Conservation (phyloP, 352 stramenopile species). For the Phytophthora sansomeana region DNA sequence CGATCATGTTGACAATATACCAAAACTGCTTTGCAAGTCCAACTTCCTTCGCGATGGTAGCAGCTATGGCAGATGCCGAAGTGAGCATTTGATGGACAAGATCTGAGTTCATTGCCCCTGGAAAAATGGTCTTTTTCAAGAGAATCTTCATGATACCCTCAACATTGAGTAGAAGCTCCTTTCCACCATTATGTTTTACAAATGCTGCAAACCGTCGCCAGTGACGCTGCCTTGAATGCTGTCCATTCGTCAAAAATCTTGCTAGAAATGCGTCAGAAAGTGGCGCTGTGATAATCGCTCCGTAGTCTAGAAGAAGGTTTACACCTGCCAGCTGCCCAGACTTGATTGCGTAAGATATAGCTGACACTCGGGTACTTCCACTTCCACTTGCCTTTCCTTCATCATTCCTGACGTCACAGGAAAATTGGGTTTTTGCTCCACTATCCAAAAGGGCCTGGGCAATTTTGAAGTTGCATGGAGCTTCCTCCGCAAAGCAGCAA, state of each 20-base stretch:
- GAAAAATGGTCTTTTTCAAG: slow-evolving; percentile 41
- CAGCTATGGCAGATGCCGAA: slow-evolving; percentile 43
- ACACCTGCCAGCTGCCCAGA: slow-evolving; percentile 44
- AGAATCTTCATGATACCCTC: slow-evolving; percentile 55
- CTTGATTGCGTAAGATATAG: slow-evolving; percentile 45
- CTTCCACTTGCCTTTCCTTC: slow-evolving; percentile 5
- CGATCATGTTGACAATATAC: slow-evolving; percentile 39
- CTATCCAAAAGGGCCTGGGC: slow-evolving; percentile 49
- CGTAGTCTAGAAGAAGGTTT: slow-evolving; percentile 54
- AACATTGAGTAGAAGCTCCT: slow-evolving; percentile 46
- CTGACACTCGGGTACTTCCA: slow-evolving; percentile 26
- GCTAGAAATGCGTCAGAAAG: slow-evolving; percentile 49
- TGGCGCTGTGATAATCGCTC: slow-evolving; percentile 36
- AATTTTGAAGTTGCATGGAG: slow-evolving; percentile 50
- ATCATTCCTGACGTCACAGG: slow-evolving; percentile 20
- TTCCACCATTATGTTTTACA: slow-evolving; percentile 32
- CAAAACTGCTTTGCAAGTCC: slow-evolving; percentile 56
- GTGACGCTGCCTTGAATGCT: slow-evolving; percentile 4
- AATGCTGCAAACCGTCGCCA: slow-evolving; percentile 52
- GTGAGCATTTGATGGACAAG: slow-evolving; percentile 53
- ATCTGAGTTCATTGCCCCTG: slow-evolving; percentile 46
- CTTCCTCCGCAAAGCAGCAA: slow-evolving; percentile 43
- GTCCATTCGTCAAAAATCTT: slow-evolving; percentile 26
- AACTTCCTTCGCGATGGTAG: slow-evolving; percentile 41
- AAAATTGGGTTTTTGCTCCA: slow-evolving; percentile 42